Base-by-base conservation (phyloP, 371 early-diverging fungal species). In the Circinella umbellata region DNA sequence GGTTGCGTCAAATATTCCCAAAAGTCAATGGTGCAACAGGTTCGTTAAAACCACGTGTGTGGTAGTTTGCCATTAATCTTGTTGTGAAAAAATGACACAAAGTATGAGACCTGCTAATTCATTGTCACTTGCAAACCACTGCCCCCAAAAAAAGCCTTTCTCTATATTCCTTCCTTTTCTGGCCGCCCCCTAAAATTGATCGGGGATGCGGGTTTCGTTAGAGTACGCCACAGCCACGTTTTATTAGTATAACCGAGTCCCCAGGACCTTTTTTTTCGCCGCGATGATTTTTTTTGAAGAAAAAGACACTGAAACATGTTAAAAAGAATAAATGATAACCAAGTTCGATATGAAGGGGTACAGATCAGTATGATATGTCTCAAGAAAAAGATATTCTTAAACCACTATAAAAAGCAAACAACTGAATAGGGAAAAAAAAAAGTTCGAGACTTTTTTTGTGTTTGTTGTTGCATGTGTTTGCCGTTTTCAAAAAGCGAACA, bases 401-500 rank as follows among this genome's bases (percentile, higher is more conserved):
- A 63, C 64, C 46, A 46, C 6, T 63, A 63, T 63, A 63, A 63
- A 63, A 42, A 46, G 48, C 15, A 17, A 47, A 37, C 18, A 39
- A 38, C 7, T 48, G 3, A 42, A 42, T 9, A 42, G 6, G 42
- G 42, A 11, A 11, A 42, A 42, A 18, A 63, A 46, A 63, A 38
- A 38, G 55, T 66, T 53, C 39, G 59, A 39, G 48, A 51, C 61
- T 67, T 61, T 61, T 67, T 67, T 61, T 42, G 42, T 42, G 42
- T 42, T 42, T 11, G 42, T 42, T 42, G 6, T 42, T 42, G 42
- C 11, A 69, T 69, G 69, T 69, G 69, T 70, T 61, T 70, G 48
- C 66, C 66, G 39, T 70, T 70, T 70, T 66, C 70, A 70, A 70
- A 70, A 66, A 61, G 70, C 70, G 69, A 63, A 69, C 57, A n/a